Conservation (phyloP, 257 asterid genomes). For the Oldenlandia corymbosa region DNA sequence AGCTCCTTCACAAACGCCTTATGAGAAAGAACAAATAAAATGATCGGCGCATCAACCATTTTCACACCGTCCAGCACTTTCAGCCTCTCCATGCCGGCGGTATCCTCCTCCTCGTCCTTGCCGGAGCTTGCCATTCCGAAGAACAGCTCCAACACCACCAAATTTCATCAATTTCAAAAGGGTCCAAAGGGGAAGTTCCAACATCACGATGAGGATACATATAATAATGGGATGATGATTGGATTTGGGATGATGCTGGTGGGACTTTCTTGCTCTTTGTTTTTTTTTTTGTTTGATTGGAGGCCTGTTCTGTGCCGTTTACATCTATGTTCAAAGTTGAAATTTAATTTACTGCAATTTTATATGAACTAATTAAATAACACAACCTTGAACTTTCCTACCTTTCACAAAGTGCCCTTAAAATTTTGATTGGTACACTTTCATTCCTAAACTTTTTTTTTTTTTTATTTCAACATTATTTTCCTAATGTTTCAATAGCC, state of each 20-base stretch:
- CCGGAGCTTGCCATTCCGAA: conserved; percentile 52
- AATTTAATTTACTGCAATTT: too few species aligned
- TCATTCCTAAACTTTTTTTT: too few species aligned
- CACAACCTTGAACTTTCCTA: too few species aligned
- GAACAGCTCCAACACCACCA: conserved; percentile 21
- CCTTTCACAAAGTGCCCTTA: too few species aligned
- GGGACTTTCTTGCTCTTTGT: conserved; percentile 3
- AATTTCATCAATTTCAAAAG: conserved; percentile 38
- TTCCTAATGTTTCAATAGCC: too few species aligned
- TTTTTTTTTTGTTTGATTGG: background rate
- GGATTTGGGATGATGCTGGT: too few species aligned
- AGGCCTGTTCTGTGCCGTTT: conserved; percentile 32
- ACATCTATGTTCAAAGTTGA: background rate
- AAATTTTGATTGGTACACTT: too few species aligned
- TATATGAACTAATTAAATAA: too few species aligned
- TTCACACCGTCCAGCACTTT: conserved; percentile 39
- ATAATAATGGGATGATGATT: conserved; percentile 29
- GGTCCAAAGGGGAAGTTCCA: conserved; percentile 49
- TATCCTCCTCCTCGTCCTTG: conserved; percentile 54
- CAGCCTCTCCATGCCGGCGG: conserved; percentile 19
- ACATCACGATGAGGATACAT: conserved; percentile 32
- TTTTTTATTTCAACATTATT: too few species aligned
- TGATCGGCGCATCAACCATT: conserved; percentile 66
- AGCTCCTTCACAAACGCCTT: conserved; percentile 70
- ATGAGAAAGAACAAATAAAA: conserved; percentile 68